Conservation (phyloP, 208 protist species). For the Acanthamoeba royreba region DNA sequence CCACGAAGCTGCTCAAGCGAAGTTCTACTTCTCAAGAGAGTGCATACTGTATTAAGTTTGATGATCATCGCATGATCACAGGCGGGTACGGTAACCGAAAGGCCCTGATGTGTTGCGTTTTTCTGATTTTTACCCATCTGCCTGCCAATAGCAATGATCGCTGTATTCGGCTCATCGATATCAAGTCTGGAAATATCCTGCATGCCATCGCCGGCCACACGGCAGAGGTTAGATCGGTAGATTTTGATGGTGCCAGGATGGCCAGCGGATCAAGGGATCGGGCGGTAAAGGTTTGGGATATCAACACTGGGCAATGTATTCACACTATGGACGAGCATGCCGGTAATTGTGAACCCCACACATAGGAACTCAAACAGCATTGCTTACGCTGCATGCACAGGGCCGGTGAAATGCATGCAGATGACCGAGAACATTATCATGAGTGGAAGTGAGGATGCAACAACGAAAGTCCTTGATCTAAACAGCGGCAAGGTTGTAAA, state of each 20-base stretch:
- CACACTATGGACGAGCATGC: not conserved
- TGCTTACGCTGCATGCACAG: too few relatives aligned
- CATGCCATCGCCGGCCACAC: not conserved
- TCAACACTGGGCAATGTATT: not conserved
- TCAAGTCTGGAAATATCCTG: not conserved
- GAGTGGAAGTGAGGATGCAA: not conserved
- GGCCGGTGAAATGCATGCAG: conserved; percentile 17
- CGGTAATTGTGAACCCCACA: too few relatives aligned
- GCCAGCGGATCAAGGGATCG: not conserved
- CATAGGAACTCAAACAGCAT: too few relatives aligned
- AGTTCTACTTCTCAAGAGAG: not conserved
- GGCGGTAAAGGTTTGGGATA: not conserved
- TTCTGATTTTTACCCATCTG: too few relatives aligned
- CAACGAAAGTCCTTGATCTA: not conserved
- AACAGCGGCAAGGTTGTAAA: not conserved
- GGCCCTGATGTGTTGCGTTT: too few relatives aligned
- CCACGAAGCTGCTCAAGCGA: not conserved
- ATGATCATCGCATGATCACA: not conserved
- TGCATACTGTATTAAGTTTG: not conserved
- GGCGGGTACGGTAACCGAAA: too few relatives aligned
- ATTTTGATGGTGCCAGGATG: not conserved
- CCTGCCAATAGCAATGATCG: not conserved
- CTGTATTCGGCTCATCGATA: not conserved
- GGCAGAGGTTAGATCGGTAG: not conserved
- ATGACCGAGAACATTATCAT: conserved; percentile 16